Conservation (phyloP, 345 rosid genomes). For the Salix udensis region DNA sequence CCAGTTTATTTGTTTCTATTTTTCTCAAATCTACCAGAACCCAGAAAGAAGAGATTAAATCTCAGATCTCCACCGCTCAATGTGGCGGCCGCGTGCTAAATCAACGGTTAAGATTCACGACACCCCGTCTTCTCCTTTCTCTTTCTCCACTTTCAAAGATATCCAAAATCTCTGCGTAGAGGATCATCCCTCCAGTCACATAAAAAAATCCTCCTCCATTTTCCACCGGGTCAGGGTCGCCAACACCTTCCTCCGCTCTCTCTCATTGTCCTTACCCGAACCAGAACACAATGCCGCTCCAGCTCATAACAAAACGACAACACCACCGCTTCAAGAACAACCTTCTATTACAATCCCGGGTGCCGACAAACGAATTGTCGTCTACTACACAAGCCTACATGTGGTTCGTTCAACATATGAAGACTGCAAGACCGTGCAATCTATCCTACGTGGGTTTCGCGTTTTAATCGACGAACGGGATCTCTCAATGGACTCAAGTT, state of each 20-base stretch:
- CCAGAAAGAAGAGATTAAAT: not conserved
- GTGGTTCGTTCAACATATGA: constrained; percentile 70
- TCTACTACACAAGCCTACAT: constrained; percentile 78
- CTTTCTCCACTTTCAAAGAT: constrained; percentile 22
- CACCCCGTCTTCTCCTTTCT: constrained; percentile 27
- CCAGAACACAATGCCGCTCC: not conserved
- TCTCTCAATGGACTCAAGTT: constrained; percentile 59
- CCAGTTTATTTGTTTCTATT: not conserved
- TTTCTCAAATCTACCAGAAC: not conserved
- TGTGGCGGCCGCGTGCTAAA: constrained; percentile 89
- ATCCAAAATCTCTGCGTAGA: constrained; percentile 8
- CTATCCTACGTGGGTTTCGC: constrained; percentile 51
- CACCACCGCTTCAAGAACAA: not conserved
- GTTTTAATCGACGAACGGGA: constrained; percentile 74
- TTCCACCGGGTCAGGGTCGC: constrained; percentile 64
- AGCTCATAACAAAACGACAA: not conserved
- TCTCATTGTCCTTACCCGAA: constrained; percentile 14
- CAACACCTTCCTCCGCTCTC: constrained; percentile 36
- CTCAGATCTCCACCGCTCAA: constrained; percentile 31
- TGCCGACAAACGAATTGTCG: constrained; percentile 39
- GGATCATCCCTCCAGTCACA: constrained; percentile 22
- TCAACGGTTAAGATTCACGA: constrained; percentile 50
- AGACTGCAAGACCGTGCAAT: constrained; percentile 55
- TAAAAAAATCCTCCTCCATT: constrained; percentile 31
- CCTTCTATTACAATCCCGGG: constrained; percentile 16